Percentiles rank a stretch among this genome's conserved stretches.
These are phyloP conservation scores for Termitomyces eurrhizus DNA, from an alignment of 768 basidiomycete species.

Conservation along the genomic window DNA sequence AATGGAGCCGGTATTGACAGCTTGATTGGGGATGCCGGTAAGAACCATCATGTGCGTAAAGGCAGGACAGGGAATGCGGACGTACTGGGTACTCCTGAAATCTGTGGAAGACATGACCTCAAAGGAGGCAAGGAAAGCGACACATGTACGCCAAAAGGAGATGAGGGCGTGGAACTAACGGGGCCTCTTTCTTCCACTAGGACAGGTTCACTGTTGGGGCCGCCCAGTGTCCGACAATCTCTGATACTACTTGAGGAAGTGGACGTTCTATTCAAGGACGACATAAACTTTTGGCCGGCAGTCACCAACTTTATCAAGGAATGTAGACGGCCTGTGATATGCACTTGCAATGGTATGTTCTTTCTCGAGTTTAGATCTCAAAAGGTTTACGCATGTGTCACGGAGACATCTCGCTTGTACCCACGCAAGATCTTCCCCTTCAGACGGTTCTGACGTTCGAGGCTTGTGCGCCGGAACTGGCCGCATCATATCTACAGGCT, in stretches of 20 bases:
- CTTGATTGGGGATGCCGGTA: conserved; percentile 89
- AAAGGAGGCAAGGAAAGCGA: not conserved
- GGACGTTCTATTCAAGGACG: conserved; percentile 88
- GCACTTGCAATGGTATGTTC: conserved; percentile 86
- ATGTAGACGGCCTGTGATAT: conserved; percentile 83
- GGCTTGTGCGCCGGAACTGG: conserved; percentile 50
- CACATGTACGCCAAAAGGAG: not conserved
- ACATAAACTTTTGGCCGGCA: conserved; percentile 81
- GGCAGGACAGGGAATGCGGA: conserved; percentile 14
- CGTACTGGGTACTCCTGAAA: not conserved
- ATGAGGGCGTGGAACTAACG: conserved; percentile 10
- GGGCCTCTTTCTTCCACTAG: conserved; percentile 15
- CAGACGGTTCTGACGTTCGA: conserved; percentile 68
- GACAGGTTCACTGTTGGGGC: conserved; percentile 12
- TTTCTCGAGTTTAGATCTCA: not conserved
- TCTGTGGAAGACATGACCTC: not conserved
- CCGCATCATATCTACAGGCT: conserved; percentile 65
- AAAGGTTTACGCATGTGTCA: conserved; percentile 7
- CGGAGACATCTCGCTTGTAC: conserved; percentile 71
- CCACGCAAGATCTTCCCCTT: conserved; percentile 68
- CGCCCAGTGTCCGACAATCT: conserved; percentile 63
- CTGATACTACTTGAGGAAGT: conserved; percentile 93
- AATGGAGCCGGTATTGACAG: conserved; percentile 73
- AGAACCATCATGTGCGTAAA: conserved; percentile 77
- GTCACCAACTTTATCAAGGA: conserved; percentile 78